Base-by-base conservation (phyloP, 2,329 filamentous ascomycete species). In the Colletotrichum neosansevieriae region DNA sequence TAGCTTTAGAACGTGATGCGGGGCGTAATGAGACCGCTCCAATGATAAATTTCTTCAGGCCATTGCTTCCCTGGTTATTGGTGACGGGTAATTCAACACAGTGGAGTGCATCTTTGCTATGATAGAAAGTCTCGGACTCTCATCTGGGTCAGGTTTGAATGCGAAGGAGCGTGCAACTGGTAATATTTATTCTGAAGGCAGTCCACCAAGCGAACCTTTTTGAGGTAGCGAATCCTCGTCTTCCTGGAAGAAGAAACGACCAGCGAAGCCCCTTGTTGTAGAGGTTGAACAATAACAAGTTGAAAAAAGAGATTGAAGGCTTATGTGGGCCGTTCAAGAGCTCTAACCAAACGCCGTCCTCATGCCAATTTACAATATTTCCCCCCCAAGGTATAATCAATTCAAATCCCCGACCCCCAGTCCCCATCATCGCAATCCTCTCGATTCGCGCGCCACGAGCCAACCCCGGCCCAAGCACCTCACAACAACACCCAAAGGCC, bases 401-500 rank as follows among this genome's bases (percentile, higher is more conserved):
- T 29, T 29, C 34, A 40, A 36, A 17, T 9, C 11, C 50, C 1
- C 0, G 13, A 15, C 42, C 12, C 42, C 49, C n/a, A 53, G 32
- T 10, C 3, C n/a, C n/a, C n/a, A n/a, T n/a, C n/a, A 17, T 53
- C 19, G 42, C 40, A 13, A 63, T 53, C 19, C 45, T 49, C 2
- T 6, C 53, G 6, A 19, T 1, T 36, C 13, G 21, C 40, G 19
- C 49, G 13, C n/a, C 2, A 15, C n/a, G n/a, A n/a, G n/a, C n/a
- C n/a, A n/a, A n/a, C n/a, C 6, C 29, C 59, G 24, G 12, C 5
- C 32, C 12, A 4, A 2, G n/a, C 29, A 13, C 17, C 34, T 76
- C 75, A 83, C 47, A 83, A 69, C 54, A 83, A 42, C 12, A 81
- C 70, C 77, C 77, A 83, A 3, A 83, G 40, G 6, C 79, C 79